A percentile compares a stretch with the other conserved stretches of the same genome.
Conservation (phyloP, 768 basidiomycete species). For the Cyclocybe cylindracea region DNA sequence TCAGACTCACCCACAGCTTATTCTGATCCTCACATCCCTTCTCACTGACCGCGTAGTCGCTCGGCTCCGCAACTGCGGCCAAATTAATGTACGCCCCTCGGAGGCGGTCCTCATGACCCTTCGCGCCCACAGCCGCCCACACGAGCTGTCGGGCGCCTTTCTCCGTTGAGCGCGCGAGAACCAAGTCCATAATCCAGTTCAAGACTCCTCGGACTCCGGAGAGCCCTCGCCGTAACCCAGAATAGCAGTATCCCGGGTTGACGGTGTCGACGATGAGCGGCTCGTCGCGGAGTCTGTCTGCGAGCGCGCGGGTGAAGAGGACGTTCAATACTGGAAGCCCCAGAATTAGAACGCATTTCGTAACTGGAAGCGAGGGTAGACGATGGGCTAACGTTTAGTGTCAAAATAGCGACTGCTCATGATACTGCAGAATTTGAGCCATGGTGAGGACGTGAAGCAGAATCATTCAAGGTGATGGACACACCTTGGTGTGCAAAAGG, state of each 20-base stretch:
- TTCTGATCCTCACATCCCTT: conserved; percentile 28
- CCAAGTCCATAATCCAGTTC: conserved; percentile 23
- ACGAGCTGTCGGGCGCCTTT: conserved; percentile 34
- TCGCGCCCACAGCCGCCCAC: conserved; percentile 32
- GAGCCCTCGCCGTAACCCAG: conserved; percentile 32
- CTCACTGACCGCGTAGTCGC: conserved; percentile 33
- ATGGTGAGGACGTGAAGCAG: neutral
- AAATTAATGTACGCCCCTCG: conserved; percentile 30
- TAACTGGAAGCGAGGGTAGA: neutral
- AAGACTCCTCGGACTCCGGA: conserved; percentile 15
- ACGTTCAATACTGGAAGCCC: conserved; percentile 36
- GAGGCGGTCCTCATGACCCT: conserved; percentile 22
- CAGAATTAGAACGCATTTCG: neutral
- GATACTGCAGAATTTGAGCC: neutral
- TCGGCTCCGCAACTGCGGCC: conserved; percentile 27
- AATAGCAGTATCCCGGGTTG: conserved; percentile 44
- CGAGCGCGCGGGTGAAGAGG: conserved; percentile 38
- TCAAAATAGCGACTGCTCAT: conserved; percentile 4
- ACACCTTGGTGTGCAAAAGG: conserved; percentile 27
- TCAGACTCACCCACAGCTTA: conserved; percentile 33
- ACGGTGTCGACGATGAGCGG: conserved; percentile 34
- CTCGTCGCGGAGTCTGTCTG: conserved; percentile 23
- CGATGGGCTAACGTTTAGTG: conserved; percentile 10
- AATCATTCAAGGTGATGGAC: neutral
- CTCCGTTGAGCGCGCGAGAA: conserved; percentile 38